phyloP scores from a whole-genome alignment of 192 early-diverging fungal genomes.

The Rhizophagus clarus region DNA sequence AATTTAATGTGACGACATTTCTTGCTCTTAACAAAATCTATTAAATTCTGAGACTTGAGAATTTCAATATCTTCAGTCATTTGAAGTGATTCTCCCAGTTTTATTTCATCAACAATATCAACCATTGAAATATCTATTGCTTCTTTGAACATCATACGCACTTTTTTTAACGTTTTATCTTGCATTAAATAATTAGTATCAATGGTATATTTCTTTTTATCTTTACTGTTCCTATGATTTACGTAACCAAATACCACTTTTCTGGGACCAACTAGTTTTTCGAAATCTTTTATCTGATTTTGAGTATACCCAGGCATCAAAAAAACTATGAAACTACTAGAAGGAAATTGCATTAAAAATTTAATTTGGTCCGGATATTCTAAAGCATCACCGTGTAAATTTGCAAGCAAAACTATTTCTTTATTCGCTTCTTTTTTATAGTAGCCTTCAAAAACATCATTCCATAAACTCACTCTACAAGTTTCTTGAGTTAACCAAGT shows the following conservation, averaged over 20 bases:
- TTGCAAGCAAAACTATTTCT: constrained; percentile 23
- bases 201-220: neutral
- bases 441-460: neutral
- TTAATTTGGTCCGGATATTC: too few relatives aligned
- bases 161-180: constrained; percentile 2
- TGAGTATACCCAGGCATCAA: constrained; percentile 5
- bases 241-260: neutral
- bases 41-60: neutral
- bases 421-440: constrained; percentile 9
- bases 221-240: neutral
- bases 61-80: constrained; percentile 9
- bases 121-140: neutral
- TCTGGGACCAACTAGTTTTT: neutral
- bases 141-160: neutral
- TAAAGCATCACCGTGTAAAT: constrained; percentile 32
- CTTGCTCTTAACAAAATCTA: constrained; percentile 8
- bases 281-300: constrained; percentile 3
- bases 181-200: constrained; percentile 11
- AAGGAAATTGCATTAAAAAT: constrained; percentile 19
- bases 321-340: constrained; percentile 15
- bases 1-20: constrained; percentile 3
- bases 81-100: neutral
- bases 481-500: too few relatives aligned
- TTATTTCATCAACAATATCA: neutral
- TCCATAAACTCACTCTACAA: too few relatives aligned